A percentile compares a stretch with the other conserved stretches of the same genome.
phyloP scores from a whole-genome alignment of 768 basidiomycete species.

The Tubosaeta brunneosetosa region DNA sequence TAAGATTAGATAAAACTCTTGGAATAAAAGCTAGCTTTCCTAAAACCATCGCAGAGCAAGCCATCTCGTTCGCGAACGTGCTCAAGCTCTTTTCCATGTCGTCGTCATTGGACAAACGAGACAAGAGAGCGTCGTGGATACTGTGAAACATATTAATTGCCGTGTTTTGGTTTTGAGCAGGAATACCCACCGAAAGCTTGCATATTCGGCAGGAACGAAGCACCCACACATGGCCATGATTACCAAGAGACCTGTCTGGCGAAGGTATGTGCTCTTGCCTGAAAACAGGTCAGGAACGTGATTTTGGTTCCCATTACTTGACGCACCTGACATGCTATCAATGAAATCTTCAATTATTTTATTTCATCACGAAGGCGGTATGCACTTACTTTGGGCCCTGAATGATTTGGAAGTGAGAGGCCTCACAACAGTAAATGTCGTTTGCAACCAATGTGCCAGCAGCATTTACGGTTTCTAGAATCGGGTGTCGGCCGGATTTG shows the following conservation, averaged over 20 bases:
- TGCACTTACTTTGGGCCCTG: slow-evolving; percentile 79
- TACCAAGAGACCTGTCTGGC: slow-evolving; percentile 78
- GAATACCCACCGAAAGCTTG: slow-evolving; percentile 64
- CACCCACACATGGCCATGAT: slow-evolving; percentile 89
- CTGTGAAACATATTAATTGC: slow-evolving; percentile 32
- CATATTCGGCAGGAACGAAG: slow-evolving; percentile 92
- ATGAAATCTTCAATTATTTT: background rate
- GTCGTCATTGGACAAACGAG: slow-evolving; percentile 90
- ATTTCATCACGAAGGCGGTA: background rate
- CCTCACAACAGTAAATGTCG: slow-evolving; percentile 83
- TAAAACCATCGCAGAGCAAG: slow-evolving; percentile 85
- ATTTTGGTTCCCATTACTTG: background rate
- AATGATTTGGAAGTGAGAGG: slow-evolving; percentile 85
- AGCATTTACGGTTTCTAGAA: slow-evolving; percentile 70
- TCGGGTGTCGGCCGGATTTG: slow-evolving; percentile 84
- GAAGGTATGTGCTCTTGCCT: slow-evolving; percentile 93
- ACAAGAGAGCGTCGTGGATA: slow-evolving; percentile 78
- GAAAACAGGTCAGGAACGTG: background rate
- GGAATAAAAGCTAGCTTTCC: slow-evolving; percentile 36
- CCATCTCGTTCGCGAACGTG: slow-evolving; percentile 96
- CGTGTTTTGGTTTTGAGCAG: background rate
- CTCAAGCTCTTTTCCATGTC: slow-evolving; percentile 85
- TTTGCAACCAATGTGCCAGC: slow-evolving; percentile 76
- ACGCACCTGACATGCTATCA: slow-evolving; percentile 55
- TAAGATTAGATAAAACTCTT: background rate